These are phyloP conservation scores for Rosa chinensis DNA, from an alignment of 306 rosid genomes.

Conservation along the genomic window DNA sequence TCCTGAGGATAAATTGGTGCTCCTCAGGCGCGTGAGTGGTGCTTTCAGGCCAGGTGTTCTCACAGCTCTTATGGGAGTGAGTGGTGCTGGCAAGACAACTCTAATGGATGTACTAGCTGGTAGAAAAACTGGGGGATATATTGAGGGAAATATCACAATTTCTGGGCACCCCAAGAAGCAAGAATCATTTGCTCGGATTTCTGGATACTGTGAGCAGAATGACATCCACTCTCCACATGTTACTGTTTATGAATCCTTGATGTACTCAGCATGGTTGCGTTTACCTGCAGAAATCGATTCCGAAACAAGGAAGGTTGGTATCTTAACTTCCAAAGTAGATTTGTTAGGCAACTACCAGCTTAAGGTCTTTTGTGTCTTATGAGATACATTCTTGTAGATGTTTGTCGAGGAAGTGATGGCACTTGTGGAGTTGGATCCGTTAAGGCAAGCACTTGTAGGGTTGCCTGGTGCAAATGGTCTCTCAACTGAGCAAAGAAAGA, in stretches of 20 bases:
- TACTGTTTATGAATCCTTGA: conserved; percentile 57
- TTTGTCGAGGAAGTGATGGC: conserved; percentile 66
- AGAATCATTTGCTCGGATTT: conserved; percentile 25
- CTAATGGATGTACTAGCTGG: conserved; percentile 31
- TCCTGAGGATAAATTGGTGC: conserved; percentile 25
- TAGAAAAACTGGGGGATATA: conserved; percentile 27
- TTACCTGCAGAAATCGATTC: conserved; percentile 45
- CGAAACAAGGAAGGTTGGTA: conserved; percentile 53
- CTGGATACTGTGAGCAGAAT: conserved; percentile 31
- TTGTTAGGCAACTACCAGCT: not conserved
- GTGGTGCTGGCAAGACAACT: conserved; percentile 29
- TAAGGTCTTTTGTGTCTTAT: not conserved
- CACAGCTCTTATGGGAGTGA: conserved; percentile 32
- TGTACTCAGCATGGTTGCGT: conserved; percentile 66
- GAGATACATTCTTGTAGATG: conserved; percentile 39
- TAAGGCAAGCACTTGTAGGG: conserved; percentile 53
- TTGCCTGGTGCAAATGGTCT: conserved; percentile 60
- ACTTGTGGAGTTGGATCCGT: conserved; percentile 56
- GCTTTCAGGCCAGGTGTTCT: conserved; percentile 30
- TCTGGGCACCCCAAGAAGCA: conserved; percentile 28
- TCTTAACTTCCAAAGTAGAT: not conserved
- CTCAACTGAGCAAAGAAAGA: conserved; percentile 64
- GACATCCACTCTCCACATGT: conserved; percentile 64
- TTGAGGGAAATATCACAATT: conserved; percentile 18
- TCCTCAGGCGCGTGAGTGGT: conserved; percentile 22